Evolutionary conservation across 2,329 filamentous ascomycete genomes (phyloP).

Genomic region (Malbranchea cinnamomea): DNA sequence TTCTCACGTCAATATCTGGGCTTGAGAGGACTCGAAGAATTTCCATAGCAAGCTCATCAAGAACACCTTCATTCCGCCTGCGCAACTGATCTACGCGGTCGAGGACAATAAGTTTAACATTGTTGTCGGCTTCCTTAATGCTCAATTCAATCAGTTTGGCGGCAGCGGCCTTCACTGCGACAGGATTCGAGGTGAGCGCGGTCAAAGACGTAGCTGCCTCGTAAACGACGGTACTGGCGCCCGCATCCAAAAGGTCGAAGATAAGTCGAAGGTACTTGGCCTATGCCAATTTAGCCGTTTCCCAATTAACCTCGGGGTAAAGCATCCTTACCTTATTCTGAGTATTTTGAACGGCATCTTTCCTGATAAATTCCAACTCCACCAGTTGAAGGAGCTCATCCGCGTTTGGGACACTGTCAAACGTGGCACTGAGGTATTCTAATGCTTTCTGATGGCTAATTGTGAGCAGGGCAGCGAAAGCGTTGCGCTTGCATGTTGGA

Average conservation of each 20-base stretch:
- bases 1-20: conserved; percentile 87
- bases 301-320: conserved; percentile 1
- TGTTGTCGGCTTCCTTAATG: conserved; percentile 97
- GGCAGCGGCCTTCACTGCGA: conserved; percentile 92
- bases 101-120: conserved; percentile 95
- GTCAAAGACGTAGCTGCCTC: conserved; percentile 93
- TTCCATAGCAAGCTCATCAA: conserved; percentile 95
- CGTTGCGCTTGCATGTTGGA: conserved; percentile 93
- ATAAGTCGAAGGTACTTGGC: conserved; percentile 86
- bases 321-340: conserved; percentile 63
- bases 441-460: conserved; percentile 91
- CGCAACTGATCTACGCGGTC: conserved; percentile 82
- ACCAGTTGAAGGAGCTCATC: conserved; percentile 88
- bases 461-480: conserved; percentile 76
- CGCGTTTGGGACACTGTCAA: conserved; percentile 85
- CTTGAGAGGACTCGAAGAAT: conserved; percentile 88
- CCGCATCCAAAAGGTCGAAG: conserved; percentile 88
- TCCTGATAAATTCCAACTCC: conserved; percentile 93
- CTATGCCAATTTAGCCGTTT: conserved; percentile 26
- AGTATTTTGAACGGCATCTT: conserved; percentile 86
- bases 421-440: conserved; percentile 72
- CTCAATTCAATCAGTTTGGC: conserved; percentile 92
- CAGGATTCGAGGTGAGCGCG: conserved; percentile 85
- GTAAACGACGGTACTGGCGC: conserved; percentile 88
- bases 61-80: conserved; percentile 73